phyloP scores from a whole-genome alignment of 2,329 filamentous ascomycete genomes.

The Xylaria sp. region DNA sequence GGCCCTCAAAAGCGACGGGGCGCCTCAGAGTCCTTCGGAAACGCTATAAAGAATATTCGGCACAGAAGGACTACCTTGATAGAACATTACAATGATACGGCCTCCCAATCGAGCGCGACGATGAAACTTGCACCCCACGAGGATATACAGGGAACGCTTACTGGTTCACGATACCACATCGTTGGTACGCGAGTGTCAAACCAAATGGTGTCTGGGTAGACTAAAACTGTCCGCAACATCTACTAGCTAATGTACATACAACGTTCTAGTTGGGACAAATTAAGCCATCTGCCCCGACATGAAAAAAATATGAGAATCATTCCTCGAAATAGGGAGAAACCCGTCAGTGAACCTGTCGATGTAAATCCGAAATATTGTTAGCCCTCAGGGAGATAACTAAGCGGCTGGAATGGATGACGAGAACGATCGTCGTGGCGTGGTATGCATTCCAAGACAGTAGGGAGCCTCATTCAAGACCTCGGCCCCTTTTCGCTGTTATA shows the following conservation, averaged over 20 bases:
- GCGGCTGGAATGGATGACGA: slow-evolving; percentile 19
- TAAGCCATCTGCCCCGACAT: slow-evolving; percentile 28
- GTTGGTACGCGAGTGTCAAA: slow-evolving; percentile 26
- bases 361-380: slow-evolving; percentile 24
- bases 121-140: slow-evolving; percentile 27
- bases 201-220: slow-evolving; percentile 27
- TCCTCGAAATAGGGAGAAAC: slow-evolving; percentile 31
- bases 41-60: slow-evolving; percentile 27
- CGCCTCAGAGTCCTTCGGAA: slow-evolving; percentile 16
- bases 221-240: slow-evolving; percentile 26
- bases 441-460: slow-evolving; percentile 39
- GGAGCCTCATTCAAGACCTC: slow-evolving; percentile 26
- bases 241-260: slow-evolving; percentile 39
- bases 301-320: slow-evolving; percentile 36
- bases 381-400: slow-evolving; percentile 5
- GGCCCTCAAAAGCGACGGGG: slow-evolving; percentile 21
- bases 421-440: slow-evolving; percentile 14
- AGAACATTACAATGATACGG: slow-evolving; percentile 16
- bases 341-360: slow-evolving; percentile 21
- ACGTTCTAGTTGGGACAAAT: slow-evolving; percentile 27
- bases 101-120: slow-evolving; percentile 23
- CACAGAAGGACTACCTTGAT: slow-evolving; percentile 18
- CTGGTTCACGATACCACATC: slow-evolving; percentile 25
- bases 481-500: slow-evolving; percentile 36
- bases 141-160: slow-evolving; percentile 27